Evolutionary conservation across 441 rosid genomes (phyloP).

Genomic region (Hura crepitans): DNA sequence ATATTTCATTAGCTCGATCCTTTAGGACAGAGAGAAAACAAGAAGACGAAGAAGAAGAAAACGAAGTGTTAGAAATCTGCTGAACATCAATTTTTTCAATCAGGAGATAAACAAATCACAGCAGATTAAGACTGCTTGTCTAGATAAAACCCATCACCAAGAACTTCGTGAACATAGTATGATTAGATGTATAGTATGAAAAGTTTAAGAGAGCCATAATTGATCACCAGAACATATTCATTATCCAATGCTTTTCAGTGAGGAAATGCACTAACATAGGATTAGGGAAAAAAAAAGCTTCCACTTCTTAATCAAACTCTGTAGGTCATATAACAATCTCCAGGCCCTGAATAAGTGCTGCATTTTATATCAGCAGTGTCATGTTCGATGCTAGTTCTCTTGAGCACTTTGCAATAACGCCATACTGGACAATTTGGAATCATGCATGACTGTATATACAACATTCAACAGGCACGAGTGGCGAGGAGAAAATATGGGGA

Average conservation of each 20-base stretch:
- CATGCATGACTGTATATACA: not conserved
- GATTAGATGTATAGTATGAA: not conserved
- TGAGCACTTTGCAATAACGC: not conserved
- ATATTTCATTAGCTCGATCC: constrained; percentile 35
- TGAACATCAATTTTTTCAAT: not conserved
- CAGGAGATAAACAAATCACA: not conserved
- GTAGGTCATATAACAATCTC: not conserved
- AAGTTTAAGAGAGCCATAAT: not conserved
- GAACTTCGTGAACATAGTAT: not conserved
- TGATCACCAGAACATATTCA: not conserved
- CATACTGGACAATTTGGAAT: not conserved
- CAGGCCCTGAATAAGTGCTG: not conserved
- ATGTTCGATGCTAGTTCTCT: not conserved
- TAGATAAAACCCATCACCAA: not conserved
- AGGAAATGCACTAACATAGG: not conserved
- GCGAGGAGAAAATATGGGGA: not conserved
- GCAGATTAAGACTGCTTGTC: constrained; percentile 6
- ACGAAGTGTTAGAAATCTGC: not conserved
- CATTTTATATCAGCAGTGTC: constrained; percentile 3
- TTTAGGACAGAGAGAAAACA: not conserved
- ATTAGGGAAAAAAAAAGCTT: not conserved
- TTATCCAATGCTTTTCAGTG: not conserved
- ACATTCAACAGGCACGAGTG: not conserved
- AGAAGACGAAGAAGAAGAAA: no score
- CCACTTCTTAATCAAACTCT: constrained; percentile 4